phyloP scores from a whole-genome alignment of 2,329 filamentous ascomycete species.

The Colletotrichum endophyticum region DNA sequence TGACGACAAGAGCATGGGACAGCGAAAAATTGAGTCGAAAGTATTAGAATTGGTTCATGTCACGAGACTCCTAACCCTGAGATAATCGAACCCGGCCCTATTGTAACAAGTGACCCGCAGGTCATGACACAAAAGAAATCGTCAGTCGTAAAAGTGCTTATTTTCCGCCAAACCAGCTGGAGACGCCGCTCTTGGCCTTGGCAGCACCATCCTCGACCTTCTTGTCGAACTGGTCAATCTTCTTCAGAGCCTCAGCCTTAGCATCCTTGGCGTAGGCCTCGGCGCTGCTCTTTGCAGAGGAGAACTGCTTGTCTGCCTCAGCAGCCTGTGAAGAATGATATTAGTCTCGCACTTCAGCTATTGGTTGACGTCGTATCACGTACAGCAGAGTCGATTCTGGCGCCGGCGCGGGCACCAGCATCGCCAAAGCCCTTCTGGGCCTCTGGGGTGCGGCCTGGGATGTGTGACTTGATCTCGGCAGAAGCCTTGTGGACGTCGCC shows the following conservation, averaged over 20 bases:
- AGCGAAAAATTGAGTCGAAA: neutral
- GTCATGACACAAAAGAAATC: neutral
- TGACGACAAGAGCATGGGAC: neutral
- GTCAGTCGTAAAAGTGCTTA: conserved; percentile 21
- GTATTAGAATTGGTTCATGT: neutral
- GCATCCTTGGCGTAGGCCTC: conserved; percentile 66
- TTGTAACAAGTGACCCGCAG: neutral
- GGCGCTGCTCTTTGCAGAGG: conserved; percentile 64
- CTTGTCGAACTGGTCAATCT: conserved; percentile 83
- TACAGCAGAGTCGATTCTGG: conserved; percentile 74
- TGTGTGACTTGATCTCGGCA: conserved; percentile 67
- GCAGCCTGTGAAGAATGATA: conserved; percentile 50
- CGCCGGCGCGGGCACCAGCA: conserved; percentile 53
- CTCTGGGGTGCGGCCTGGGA: conserved; percentile 67
- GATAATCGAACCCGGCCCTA: neutral
- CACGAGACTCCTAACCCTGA: neutral
- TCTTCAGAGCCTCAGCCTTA: conserved; percentile 69
- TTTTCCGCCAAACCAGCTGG: conserved; percentile 82
- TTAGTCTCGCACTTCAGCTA: neutral
- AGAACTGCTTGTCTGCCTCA: conserved; percentile 67
- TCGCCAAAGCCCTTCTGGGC: conserved; percentile 67
- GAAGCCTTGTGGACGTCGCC: conserved; percentile 78
- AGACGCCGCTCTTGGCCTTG: conserved; percentile 84
- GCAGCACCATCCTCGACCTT: conserved; percentile 79
- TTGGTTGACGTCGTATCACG: conserved; percentile 33